These are phyloP conservation scores for Mortierella polycephala DNA, from an alignment of 371 early-diverging fungal genomes.

Conservation along the genomic window DNA sequence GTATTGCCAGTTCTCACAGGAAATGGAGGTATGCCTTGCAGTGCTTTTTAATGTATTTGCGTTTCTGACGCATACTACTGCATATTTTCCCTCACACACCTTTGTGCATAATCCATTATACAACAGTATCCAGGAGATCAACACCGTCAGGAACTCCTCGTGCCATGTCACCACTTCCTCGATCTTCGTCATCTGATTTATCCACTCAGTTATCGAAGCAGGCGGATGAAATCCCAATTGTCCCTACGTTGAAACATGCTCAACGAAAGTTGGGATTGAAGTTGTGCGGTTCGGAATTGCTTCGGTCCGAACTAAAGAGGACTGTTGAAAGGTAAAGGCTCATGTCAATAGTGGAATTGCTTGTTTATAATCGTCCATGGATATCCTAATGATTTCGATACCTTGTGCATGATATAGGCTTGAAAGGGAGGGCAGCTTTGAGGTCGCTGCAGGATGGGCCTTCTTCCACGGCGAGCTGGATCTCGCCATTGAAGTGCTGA, in stretches of 20 bases:
- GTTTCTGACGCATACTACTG: not conserved
- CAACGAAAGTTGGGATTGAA: constrained; percentile 76
- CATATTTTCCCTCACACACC: not conserved
- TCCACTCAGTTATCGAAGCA: constrained; percentile 32
- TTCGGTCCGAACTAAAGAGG: constrained; percentile 69
- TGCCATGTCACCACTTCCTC: constrained; percentile 44
- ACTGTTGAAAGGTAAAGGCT: constrained; percentile 64
- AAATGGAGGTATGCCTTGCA: constrained; percentile 24
- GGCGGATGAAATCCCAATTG: constrained; percentile 60
- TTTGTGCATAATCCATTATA: no score
- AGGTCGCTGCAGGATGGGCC: constrained; percentile 88
- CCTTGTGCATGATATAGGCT: constrained; percentile 55
- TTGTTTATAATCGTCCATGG: not conserved
- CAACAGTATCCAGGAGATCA: constrained; percentile 51
- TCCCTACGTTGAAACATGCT: constrained; percentile 60
- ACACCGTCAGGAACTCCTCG: constrained; percentile 59
- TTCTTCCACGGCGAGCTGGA: constrained; percentile 83
- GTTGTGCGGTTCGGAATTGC: constrained; percentile 82
- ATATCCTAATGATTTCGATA: not conserved
- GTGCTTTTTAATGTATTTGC: not conserved
- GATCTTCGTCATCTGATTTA: constrained; percentile 38
- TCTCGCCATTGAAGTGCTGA: constrained; percentile 79
- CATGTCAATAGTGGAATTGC: not conserved
- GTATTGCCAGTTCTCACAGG: constrained; percentile 68
- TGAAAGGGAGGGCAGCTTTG: constrained; percentile 75